Base-by-base conservation (phyloP, 371 early-diverging fungal species). In the Apophysomyces ossiformis region DNA sequence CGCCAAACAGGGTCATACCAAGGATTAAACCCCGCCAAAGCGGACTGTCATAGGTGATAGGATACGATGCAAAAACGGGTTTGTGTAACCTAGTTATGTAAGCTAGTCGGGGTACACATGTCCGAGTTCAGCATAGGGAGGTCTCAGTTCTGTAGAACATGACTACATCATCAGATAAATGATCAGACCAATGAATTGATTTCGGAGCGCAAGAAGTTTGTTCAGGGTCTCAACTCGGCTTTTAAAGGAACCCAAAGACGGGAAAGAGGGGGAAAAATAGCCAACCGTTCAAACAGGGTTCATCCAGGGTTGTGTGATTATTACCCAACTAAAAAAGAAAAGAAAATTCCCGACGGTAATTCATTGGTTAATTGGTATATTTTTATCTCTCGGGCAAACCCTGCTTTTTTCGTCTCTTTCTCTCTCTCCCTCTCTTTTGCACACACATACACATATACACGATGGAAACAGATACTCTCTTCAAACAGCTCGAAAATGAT, bases 401-500 rank as follows among this genome's bases (percentile, higher is more conserved):
- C 46, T 13, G 12, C 46, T 45, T 6, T 18, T 13, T 45, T 43
- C 12, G 2, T 43, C 15, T 15, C 16, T 45, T 50, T 26, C 54
- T 21, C 21, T 18, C 21, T 50, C 21, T 21, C 21, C 21, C 38
- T 46, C 36, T 43, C 43, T 18, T 57, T 38, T 67, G 18, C 15
- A 43, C 11, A 60, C 13, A 7, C 43, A n/a, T n/a, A 1, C 59
- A 57, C 38, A 12, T 12, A n/a, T 35, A 26, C 32, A 44, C 45
- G 38, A 69, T 65, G 63, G 59, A 64, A 57, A 44, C 67, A 18
- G 73, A 73, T 41, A 61, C 66, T 36, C 70, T 73, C 60, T 80
- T 72, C 64, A 56, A 67, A 43, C 37, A 61, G 18, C 56, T 80
- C 16, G 74, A 77, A 66, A 57, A 71, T 9, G 65, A 73, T 5